Evolutionary conservation across 805 yeast species (phyloP).

Genomic region (Barnettozyma sucrosica): DNA sequence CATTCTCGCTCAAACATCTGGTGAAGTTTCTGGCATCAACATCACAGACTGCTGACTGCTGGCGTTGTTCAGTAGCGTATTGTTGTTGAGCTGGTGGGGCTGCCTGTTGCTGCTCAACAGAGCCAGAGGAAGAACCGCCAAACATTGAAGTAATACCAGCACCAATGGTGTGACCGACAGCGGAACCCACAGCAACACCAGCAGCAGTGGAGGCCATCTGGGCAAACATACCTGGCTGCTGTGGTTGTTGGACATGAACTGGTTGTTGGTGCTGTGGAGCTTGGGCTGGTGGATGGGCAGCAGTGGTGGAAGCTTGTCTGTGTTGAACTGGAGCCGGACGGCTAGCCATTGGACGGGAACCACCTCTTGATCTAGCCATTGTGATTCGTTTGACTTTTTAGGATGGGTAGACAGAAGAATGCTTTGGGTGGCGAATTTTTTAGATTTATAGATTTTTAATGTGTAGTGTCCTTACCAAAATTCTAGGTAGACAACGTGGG

Average conservation of each 20-base stretch:
- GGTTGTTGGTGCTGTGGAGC: slow-evolving; percentile 46
- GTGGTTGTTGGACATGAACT: slow-evolving; percentile 47
- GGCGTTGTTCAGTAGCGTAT: slow-evolving; percentile 31
- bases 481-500: background rate
- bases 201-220: slow-evolving; percentile 99
- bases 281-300: slow-evolving; percentile 39
- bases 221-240: slow-evolving; percentile 82
- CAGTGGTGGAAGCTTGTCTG: slow-evolving; percentile 61
- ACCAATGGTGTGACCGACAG: slow-evolving; percentile 95
- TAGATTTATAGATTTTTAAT: background rate
- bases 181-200: slow-evolving; percentile 98
- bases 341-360: slow-evolving; percentile 39
- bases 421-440: slow-evolving; percentile 3
- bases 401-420: background rate
- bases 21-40: slow-evolving; percentile 93
- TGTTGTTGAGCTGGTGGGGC: slow-evolving; percentile 15
- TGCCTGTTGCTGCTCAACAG: slow-evolving; percentile 36
- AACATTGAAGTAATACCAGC: slow-evolving; percentile 89
- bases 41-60: slow-evolving; percentile 60
- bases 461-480: background rate
- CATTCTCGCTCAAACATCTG: slow-evolving; percentile 88
- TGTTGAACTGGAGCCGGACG: slow-evolving; percentile 36
- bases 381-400: slow-evolving; percentile 5
- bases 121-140: slow-evolving; percentile 68
- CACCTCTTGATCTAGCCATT: slow-evolving; percentile 44